phyloP scores from a whole-genome alignment of 768 basidiomycete species.

The Arthromyces matolae region DNA sequence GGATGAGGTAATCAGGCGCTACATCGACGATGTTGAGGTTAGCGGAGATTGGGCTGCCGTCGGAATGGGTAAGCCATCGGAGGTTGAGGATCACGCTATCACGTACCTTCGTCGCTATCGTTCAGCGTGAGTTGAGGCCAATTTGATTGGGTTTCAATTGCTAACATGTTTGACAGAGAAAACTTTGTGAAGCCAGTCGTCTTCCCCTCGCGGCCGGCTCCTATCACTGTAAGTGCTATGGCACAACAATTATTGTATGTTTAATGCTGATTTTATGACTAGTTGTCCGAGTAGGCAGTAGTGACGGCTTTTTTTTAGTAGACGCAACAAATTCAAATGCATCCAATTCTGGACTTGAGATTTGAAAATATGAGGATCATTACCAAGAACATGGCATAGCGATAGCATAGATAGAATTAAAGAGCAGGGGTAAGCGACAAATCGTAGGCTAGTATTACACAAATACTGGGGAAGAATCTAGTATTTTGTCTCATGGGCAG shows the following conservation, averaged over 20 bases:
- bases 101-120: conserved; percentile 88
- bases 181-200: conserved; percentile 68
- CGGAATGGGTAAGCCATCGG: conserved; percentile 70
- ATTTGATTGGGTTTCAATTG: conserved; percentile 3
- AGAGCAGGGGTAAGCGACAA: conserved; percentile 11
- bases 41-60: conserved; percentile 82
- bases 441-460: conserved; percentile 16
- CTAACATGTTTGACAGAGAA: conserved; percentile 35
- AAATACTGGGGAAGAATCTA: conserved; percentile 8
- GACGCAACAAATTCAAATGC: conserved; percentile 17
- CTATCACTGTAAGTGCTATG: conserved; percentile 28
- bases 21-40: conserved; percentile 73
- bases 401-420: conserved; percentile 14
- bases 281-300: conserved; percentile 21
- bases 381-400: conserved; percentile 1
- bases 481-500: conserved; percentile 6
- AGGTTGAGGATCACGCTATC: conserved; percentile 84
- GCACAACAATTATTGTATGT: conserved; percentile 4
- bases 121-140: conserved; percentile 62
- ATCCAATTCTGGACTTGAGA: conserved; percentile 1
- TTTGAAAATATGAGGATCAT: not conserved
- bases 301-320: conserved; percentile 15
- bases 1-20: conserved; percentile 87
- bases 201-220: conserved; percentile 48
- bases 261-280: conserved; percentile 6